A percentile compares a stretch with the other conserved stretches of the same genome.
phyloP scores from a whole-genome alignment of 768 basidiomycete genomes.

The Vararia minispora region DNA sequence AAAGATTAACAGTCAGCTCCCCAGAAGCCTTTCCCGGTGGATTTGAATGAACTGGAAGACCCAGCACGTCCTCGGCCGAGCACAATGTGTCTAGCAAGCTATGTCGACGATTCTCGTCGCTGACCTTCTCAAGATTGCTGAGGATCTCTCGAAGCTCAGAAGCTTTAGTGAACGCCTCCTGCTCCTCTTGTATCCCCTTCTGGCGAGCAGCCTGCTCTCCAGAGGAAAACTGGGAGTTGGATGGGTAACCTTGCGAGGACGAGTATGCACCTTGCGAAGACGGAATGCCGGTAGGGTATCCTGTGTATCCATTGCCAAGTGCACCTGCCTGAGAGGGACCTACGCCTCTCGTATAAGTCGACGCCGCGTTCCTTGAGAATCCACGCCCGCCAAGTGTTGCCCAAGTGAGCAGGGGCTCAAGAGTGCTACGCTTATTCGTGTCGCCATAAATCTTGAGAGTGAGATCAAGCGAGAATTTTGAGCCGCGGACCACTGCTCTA shows the following conservation, averaged over 20 bases:
- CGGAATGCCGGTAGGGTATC: too few relatives aligned
- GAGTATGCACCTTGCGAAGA: background rate
- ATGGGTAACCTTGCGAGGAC: conserved; percentile 4
- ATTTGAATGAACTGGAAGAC: conserved; percentile 55
- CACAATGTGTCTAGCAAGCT: conserved; percentile 64
- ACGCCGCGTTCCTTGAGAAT: conserved; percentile 22
- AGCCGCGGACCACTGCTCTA: conserved; percentile 30
- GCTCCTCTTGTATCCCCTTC: conserved; percentile 33
- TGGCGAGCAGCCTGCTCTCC: conserved; percentile 20
- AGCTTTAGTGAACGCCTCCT: conserved; percentile 48
- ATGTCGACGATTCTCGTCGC: conserved; percentile 61
- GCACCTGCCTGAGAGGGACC: background rate
- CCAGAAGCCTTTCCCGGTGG: conserved; percentile 65
- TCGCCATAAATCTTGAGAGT: conserved; percentile 64
- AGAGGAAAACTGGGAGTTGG: conserved; percentile 22
- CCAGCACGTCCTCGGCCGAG: conserved; percentile 56
- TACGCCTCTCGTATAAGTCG: background rate
- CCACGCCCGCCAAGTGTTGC: conserved; percentile 62
- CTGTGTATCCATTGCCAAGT: too few relatives aligned
- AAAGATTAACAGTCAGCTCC: conserved; percentile 55
- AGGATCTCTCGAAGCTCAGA: conserved; percentile 58
- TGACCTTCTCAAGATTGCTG: conserved; percentile 58
- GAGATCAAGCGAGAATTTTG: conserved; percentile 46
- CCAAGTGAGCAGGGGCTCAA: conserved; percentile 64
- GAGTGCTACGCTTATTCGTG: conserved; percentile 40